Base-by-base conservation (phyloP, 176 grass and related monocot genomes). In the Dendrocalamus sinicus region DNA sequence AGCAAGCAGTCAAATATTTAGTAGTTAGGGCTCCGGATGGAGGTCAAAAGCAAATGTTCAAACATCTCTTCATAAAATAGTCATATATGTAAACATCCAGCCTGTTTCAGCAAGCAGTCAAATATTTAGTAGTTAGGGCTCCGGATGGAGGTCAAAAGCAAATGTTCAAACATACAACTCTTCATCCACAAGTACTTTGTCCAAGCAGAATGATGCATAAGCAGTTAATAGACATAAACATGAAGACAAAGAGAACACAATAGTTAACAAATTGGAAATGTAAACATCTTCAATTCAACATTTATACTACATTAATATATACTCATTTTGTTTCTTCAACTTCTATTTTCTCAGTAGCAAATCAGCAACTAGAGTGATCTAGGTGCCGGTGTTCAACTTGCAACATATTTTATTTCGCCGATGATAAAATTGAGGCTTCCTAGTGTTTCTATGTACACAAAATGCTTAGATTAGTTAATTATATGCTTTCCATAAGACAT, bases 71-170 rank as follows among this genome's bases (percentile, higher is more conserved):
- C 60, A 48, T 48, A 80, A 99, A 94, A 88, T 99, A 99, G 84
- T 99, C 97, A 86, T 99, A 93, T 83, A 99, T 99, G 72, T 99
- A 99, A 44, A 99, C 97, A 87, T 99, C 97, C 86, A 99, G 70
- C 97, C 97, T 99, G 87, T 89, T 99, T 86, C 70, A 75, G 79
- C 53, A 89, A 79, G 69, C 39, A 64, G 67, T 40, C 10, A 85
- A 74, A 81, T 8, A 81, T 66, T 83, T 64, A 82, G 58, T 79
- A 8, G 65, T 83, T 70, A 78, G 58, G 75, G 8, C 24, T 30
- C 46, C 70, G 70, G 77, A 43, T 54, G 23, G 64, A 54, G 30
- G 9, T 64, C 62, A 59, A n/a, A 80, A 39, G 24, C 6, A 65
- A 28, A 44, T 23, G 51, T 39, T 59, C 10, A 61, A 41, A 51